Conservation (phyloP, 2,329 filamentous ascomycete species). For the Rutstroemia sp. region DNA sequence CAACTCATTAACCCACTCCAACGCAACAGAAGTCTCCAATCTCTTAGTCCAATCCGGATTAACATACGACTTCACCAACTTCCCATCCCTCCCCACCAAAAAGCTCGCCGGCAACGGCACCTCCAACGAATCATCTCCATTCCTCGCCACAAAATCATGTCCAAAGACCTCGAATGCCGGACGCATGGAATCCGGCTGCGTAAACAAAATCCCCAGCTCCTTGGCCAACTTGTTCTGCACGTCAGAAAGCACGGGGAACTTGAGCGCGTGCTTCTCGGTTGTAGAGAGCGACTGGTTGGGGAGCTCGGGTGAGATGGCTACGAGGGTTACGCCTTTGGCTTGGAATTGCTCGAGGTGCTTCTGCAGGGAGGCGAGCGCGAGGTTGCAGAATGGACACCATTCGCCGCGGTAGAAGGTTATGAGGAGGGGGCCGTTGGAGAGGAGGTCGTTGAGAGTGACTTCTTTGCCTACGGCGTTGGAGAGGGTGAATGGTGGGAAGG, state of each 20-base stretch:
- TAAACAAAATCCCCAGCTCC: constrained; percentile 33
- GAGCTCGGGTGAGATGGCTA: constrained; percentile 37
- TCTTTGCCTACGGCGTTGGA: constrained; percentile 30
- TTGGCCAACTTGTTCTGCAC: constrained; percentile 31
- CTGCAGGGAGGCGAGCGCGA: constrained; percentile 33
- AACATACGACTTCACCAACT: constrained; percentile 32
- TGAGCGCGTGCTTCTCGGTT: constrained; percentile 34
- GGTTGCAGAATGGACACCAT: constrained; percentile 42
- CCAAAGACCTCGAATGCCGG: constrained; percentile 27
- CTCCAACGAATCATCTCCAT: constrained; percentile 33
- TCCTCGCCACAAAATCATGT: constrained; percentile 27
- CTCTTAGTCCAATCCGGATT: constrained; percentile 34
- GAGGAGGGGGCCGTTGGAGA: constrained; percentile 31
- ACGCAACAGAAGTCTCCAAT: constrained; percentile 30
- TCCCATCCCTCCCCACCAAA: constrained; percentile 31
- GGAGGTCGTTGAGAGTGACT: constrained; percentile 29
- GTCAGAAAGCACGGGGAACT: constrained; percentile 37
- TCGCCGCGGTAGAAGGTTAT: constrained; percentile 40
- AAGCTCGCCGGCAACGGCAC: constrained; percentile 35
- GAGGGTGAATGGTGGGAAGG: constrained; percentile 31
- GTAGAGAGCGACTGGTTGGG: constrained; percentile 33
- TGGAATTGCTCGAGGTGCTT: constrained; percentile 31
- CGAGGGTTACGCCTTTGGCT: constrained; percentile 34
- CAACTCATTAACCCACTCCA: constrained; percentile 31
- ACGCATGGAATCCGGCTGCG: constrained; percentile 26